Evolutionary conservation across 2,329 filamentous ascomycete genomes (phyloP), one percentile per base, ranked within the genome.

Genomic region (Juglanconis juglandina): DNA sequence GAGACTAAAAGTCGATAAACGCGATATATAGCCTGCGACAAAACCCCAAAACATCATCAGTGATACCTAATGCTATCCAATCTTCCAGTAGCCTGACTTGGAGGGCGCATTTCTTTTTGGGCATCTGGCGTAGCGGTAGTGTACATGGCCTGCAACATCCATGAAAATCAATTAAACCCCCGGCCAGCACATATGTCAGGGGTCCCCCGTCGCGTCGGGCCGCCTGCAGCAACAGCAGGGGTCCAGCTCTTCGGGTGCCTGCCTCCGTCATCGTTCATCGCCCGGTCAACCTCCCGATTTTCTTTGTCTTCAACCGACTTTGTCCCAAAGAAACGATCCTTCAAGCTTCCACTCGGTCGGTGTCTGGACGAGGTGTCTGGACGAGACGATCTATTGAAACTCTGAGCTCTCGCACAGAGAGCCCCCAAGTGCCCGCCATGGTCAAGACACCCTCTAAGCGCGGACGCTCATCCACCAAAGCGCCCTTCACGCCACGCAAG

Each of bases 381-480:
- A 24, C 24, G 24, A 24, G 24, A 24, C 24, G 24, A 24, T 24
- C 24, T 24, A 24, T 24, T 24, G 24, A 44, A 8, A 24, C 41
- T 42, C 14, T n/a, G 17, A 56, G 34, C 44, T 24, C 24, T 24
- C 24, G 24, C 24, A 10, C 5, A 6, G 14, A 42, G 32, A 32
- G 5, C 32, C 17, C 9, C 37, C 10, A 8, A 14, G 11, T 34
- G n/a, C 7, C 32, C 37, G 50, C 34, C 41, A 63, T 65, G 56
- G 59, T 39, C 49, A 65, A 35, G 2, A 63, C 63, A 32, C 61
- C 64, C 9, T 59, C 59, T 51, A 62, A 53, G 39, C 47, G 49
- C 41, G 35, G 37, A 6, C 30, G 24, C 32, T 42, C 52, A n/a
- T 51, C 56, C 13, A 11, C 6, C 33, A 53, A 52, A n/a, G 11